Base-by-base conservation (phyloP, 2,329 filamentous ascomycete species). In the Arthroderma sp. region DNA sequence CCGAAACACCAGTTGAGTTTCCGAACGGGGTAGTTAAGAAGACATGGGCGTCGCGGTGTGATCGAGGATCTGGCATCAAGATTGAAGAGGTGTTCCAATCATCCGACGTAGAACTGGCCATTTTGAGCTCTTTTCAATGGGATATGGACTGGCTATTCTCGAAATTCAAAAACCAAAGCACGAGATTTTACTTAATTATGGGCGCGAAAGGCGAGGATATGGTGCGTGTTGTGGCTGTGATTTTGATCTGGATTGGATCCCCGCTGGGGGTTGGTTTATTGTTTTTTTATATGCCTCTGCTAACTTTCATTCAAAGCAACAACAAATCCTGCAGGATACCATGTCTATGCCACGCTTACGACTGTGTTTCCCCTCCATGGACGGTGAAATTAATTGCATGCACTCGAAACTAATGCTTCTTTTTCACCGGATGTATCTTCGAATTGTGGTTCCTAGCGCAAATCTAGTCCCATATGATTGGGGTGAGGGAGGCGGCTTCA, bases 371-470 rank as follows among this genome's bases (percentile, higher is more conserved):
- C 89, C 89, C 10, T 74, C 75, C 2, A 89, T 95, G 84, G 70
- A 77, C 36, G 75, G 78, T 1, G 69, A 75, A 39, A 66, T 77
- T 4, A 82, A 80, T 27, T 80, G 74, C 54, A 94, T 96, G 87
- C 91, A 96, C 63, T 94, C 86, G 41, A 96, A 98, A 59, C 70
- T 96, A 37, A 88, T 94, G 74, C 65, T 96, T 1, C 71, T 96
- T n/a, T 89, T 87, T 54, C 85, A 86, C 54, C 66, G 74, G 0
- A 66, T 66, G 1, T 80, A 87, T 59, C 64, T 95, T 10, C 78
- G 91, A 5, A 72, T 98, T 38, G 89, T 83, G 1, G 70, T 96
- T 1, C 87, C 91, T 0, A 89, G 82, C 3, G 91, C 87, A 1
- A 98, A 98, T 55, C 68, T 95, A 40, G 80, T 83, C 8, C 72